These are phyloP conservation scores for Carex cristatella DNA, from an alignment of 176 grass and related monocot species.

Conservation along the genomic window DNA sequence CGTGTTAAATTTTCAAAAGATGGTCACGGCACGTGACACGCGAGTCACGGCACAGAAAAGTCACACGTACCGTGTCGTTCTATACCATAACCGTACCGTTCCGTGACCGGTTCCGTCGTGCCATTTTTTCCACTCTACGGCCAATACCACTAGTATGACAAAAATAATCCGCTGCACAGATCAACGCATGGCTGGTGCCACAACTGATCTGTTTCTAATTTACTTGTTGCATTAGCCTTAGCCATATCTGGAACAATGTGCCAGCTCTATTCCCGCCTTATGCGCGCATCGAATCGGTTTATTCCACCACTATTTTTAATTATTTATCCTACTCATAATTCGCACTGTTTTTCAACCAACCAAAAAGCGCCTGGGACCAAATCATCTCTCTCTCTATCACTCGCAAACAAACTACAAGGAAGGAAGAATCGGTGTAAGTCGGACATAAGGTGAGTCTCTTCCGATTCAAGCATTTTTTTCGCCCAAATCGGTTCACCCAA, in stretches of 20 bases:
- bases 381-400: constrained; percentile 6
- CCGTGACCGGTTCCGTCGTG: too few species aligned
- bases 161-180: background rate
- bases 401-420: background rate
- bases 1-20: too few species aligned
- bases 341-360: background rate
- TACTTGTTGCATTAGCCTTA: background rate
- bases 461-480: too few species aligned
- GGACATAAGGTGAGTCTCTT: too few species aligned
- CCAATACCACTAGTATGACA: background rate
- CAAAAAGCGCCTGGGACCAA: background rate
- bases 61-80: too few species aligned
- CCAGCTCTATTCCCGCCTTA: constrained; percentile 12
- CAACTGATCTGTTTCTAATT: background rate
- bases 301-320: background rate
- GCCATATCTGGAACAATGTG: background rate
- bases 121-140: too few species aligned
- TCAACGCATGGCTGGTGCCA: background rate
- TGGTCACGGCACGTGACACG: too few species aligned
- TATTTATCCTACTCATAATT: background rate
- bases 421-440: too few species aligned
- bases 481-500: background rate
- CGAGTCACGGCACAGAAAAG: too few species aligned
- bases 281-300: background rate
- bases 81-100: too few species aligned